These are phyloP conservation scores for Phaeosphaeriaceae sp. DNA, from an alignment of 2,329 filamentous ascomycete genomes.

Conservation along the genomic window DNA sequence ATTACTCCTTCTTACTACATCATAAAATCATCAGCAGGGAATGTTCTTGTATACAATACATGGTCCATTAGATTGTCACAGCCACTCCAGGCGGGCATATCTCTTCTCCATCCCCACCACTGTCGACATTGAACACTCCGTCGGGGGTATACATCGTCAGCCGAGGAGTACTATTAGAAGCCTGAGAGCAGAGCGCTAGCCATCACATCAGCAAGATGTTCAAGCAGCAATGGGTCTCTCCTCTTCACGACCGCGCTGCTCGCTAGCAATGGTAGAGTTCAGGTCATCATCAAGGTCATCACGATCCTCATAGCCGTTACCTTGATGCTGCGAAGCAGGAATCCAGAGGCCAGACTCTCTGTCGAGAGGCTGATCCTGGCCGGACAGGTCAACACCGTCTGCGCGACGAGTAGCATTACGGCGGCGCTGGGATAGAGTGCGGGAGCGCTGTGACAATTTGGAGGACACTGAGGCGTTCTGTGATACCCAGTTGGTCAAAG, in stretches of 20 bases:
- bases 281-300: constrained; percentile 66
- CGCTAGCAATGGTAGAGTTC: constrained; percentile 48
- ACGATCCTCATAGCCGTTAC: constrained; percentile 68
- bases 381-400: constrained; percentile 81
- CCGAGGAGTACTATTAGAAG: constrained; percentile 31
- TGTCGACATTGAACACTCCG: constrained; percentile 28
- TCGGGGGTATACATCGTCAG: constrained; percentile 45
- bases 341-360: constrained; percentile 82
- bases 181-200: constrained; percentile 26
- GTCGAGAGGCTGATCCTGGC: constrained; percentile 79
- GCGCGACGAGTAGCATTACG: constrained; percentile 66
- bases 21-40: constrained; percentile 14
- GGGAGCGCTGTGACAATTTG: constrained; percentile 84
- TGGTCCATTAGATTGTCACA: constrained; percentile 16
- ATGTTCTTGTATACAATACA: constrained; percentile 10
- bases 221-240: constrained; percentile 49
- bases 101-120: constrained; percentile 9
- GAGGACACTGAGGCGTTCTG: constrained; percentile 87
- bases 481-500: constrained; percentile 95
- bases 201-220: constrained; percentile 22
- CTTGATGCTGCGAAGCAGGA: constrained; percentile 71
- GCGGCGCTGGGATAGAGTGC: constrained; percentile 85
- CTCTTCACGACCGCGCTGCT: constrained; percentile 56
- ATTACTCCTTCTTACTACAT: constrained; percentile 13
- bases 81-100: constrained; percentile 10